Percentiles rank a stretch among this genome's conserved stretches.
Conservation (phyloP, 2,329 filamentous ascomycete species). For the Fusarium nelsonii region DNA sequence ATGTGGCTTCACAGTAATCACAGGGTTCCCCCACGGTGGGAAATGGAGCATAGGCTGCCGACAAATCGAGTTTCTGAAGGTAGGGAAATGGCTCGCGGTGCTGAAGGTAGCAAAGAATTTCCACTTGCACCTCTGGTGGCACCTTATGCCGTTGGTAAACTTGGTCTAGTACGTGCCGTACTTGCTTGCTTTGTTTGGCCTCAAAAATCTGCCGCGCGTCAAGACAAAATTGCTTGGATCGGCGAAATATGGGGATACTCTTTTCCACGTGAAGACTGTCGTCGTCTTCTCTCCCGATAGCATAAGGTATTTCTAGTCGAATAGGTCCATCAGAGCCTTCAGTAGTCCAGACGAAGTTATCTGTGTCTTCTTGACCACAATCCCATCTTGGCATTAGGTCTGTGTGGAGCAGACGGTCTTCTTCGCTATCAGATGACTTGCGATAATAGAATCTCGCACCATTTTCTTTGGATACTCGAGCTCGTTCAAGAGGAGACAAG, state of each 20-base stretch:
- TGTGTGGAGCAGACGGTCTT: background rate
- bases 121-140: background rate
- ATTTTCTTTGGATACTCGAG: background rate
- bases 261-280: background rate
- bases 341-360: background rate
- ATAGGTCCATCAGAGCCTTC: slow-evolving; percentile 14
- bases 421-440: background rate
- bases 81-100: background rate
- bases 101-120: background rate
- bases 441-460: background rate
- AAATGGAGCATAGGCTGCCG: slow-evolving; percentile 2
- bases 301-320: background rate
- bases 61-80: slow-evolving; percentile 7
- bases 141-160: background rate
- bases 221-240: slow-evolving; percentile 24
- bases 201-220: slow-evolving; percentile 13
- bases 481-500: background rate
- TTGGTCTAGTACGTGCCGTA: background rate
- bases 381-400: background rate
- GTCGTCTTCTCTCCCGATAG: background rate
- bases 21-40: background rate
- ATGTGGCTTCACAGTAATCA: accelerated
- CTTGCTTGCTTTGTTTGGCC: background rate
- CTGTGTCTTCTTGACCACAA: background rate
- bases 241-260: background rate